These are phyloP conservation scores for Aspergillus arachidicola DNA, from an alignment of 2,329 filamentous ascomycete species.

Conservation along the genomic window DNA sequence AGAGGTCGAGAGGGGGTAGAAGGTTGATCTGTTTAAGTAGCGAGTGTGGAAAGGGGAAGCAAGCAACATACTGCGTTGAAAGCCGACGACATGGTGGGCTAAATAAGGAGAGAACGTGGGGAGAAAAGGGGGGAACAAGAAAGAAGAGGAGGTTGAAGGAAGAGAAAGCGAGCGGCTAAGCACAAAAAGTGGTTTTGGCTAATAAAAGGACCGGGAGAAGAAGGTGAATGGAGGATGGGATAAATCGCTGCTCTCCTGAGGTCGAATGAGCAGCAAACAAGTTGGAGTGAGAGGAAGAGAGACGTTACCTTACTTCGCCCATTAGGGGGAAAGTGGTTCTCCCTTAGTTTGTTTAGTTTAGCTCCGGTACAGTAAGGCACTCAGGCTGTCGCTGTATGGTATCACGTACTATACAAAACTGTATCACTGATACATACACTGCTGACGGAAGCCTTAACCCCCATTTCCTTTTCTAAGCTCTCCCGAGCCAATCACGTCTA, in stretches of 20 bases:
- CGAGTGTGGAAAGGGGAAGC: constrained; percentile 26
- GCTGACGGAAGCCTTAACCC: constrained; percentile 7
- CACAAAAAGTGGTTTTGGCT: constrained; percentile 16
- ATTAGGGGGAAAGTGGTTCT: constrained; percentile 7
- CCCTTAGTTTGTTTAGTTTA: constrained; percentile 10
- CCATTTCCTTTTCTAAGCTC: constrained; percentile 27
- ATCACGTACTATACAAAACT: not conserved
- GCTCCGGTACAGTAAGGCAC: not conserved
- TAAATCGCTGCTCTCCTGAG: constrained; percentile 27
- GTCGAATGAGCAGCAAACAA: constrained; percentile 8
- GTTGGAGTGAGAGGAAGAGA: constrained; percentile 11
- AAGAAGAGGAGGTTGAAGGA: constrained; percentile 24
- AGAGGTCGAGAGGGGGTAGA: constrained; percentile 13
- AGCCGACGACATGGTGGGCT: constrained; percentile 55
- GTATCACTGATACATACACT: not conserved
- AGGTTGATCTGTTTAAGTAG: constrained; percentile 21
- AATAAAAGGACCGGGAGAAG: constrained; percentile 13
- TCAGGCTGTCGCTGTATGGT: not conserved
- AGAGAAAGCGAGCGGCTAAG: constrained; percentile 25
- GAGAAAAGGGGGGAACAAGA: constrained; percentile 16
- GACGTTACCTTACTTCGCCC: constrained; percentile 7
- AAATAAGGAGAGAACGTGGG: constrained; percentile 26
- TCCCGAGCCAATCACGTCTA: constrained; percentile 27
- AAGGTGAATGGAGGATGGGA: constrained; percentile 8
- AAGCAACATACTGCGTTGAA: constrained; percentile 55